These are phyloP conservation scores for Tephrocybe sp. DNA, from an alignment of 768 basidiomycete genomes.

Conservation along the genomic window DNA sequence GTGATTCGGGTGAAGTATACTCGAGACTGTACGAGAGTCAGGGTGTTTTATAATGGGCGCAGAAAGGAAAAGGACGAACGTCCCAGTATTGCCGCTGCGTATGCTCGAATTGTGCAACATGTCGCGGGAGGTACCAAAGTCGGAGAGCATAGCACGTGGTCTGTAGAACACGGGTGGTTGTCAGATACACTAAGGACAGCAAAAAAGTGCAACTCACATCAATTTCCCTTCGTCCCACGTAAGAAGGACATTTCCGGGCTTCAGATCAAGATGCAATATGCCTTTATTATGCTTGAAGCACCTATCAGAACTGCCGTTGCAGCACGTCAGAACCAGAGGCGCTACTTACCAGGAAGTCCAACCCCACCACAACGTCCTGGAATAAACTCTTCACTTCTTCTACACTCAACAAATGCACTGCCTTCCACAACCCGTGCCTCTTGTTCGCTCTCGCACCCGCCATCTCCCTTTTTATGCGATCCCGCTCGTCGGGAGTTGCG, in stretches of 20 bases:
- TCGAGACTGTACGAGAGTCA: conserved; percentile 54
- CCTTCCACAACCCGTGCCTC: conserved; percentile 49
- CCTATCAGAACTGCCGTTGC: conserved; percentile 6
- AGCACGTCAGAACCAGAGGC: conserved; percentile 3
- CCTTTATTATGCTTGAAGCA: conserved; percentile 68
- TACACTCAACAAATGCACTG: conserved; percentile 82
- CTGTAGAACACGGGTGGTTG: conserved; percentile 35
- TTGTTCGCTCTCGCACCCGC: conserved; percentile 28
- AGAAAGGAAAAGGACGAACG: conserved; percentile 47
- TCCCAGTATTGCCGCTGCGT: conserved; percentile 94
- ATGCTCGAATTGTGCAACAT: conserved; percentile 70
- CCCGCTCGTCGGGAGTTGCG: conserved; percentile 63
- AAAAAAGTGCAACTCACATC: conserved; percentile 49
- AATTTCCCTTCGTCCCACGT: conserved; percentile 88
- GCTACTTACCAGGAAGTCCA: conserved; percentile 77
- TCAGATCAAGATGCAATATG: conserved; percentile 91
- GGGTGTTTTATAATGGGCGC: neutral
- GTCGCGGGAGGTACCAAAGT: conserved; percentile 93
- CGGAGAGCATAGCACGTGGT: conserved; percentile 92
- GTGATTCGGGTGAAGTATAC: conserved; percentile 86
- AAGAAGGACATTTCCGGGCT: conserved; percentile 90
- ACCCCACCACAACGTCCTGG: conserved; percentile 80
- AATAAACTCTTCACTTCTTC: conserved; percentile 84
- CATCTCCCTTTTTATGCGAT: conserved; percentile 56
- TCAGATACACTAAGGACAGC: neutral